Base-by-base conservation (phyloP, 169 alveolate species). In the Cyclospora cayetanensis region DNA sequence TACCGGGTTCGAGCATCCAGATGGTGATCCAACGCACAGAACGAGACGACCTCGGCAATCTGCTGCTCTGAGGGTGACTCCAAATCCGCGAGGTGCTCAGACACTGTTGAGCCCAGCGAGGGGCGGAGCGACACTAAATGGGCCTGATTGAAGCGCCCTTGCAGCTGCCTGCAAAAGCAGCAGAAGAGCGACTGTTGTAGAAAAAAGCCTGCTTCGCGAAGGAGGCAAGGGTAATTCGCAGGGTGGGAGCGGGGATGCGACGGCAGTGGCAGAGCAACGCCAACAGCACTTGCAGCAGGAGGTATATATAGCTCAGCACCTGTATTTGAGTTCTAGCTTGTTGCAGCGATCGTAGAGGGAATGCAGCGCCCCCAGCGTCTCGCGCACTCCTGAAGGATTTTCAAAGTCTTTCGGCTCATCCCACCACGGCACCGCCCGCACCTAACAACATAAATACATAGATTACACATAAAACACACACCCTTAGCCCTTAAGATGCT, bases 21-120 rank as follows among this genome's bases (percentile, higher is more conserved):
- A 46, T 79, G 89, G 27, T 79, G 89, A 34, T 79, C 89, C 89
- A 79, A 27, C 35, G 89, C 89, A 18, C 89, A 79, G 89, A 79
- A 79, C 1, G 89, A 79, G 43, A 79, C 89, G 46, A 53, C 27
- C 18, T 79, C 89, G 43, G 66, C 89, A 42, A 79, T 50, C 29
- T 79, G 72, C 29, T 79, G 43, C 50, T 79, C 89, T 1, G 68
- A 11, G 37, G 72, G 39, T 15, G 89, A 79, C 12, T 31, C 41
- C 74, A 60, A 12, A 46, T 79, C 89, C 9, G 39, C 50, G 52
- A 79, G 7, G 50, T 39, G 43, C 41, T 79, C 89, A 60, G 39
- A 53, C 46, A 79, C 89, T 29, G 27, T 79, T 20, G 39, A 53
- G 18, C 31, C 74, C 34, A 79, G 46, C 7, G 46, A 4, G 9